phyloP scores from a whole-genome alignment of 352 stramenopile genomes.

The Aphanomyces euteiches region DNA sequence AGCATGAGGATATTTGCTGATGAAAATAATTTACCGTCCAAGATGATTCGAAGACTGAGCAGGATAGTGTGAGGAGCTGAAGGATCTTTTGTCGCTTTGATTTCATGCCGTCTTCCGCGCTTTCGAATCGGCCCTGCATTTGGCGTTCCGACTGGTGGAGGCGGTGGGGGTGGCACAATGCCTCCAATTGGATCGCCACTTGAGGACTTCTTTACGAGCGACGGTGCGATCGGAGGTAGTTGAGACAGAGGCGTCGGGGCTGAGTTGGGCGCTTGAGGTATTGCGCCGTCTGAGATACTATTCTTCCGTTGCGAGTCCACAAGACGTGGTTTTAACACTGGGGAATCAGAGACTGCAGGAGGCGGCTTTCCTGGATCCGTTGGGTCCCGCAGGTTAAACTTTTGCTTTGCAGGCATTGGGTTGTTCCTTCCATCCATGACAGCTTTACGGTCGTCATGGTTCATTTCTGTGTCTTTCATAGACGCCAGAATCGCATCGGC shows the following conservation, averaged over 20 bases:
- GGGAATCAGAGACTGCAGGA: not conserved
- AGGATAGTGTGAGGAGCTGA: conserved; percentile 80
- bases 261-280: conserved; percentile 1
- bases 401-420: conserved; percentile 7
- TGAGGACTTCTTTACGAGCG: conserved; percentile 9
- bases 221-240: conserved; percentile 10
- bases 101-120: conserved; percentile 71
- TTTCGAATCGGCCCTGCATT: conserved; percentile 35
- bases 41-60: conserved; percentile 87
- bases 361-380: no score
- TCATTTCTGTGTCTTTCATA: conserved; percentile 22
- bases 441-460: conserved; percentile 11
- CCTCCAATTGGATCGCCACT: not conserved
- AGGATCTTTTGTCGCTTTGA: conserved; percentile 73
- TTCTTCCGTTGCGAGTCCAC: not conserved
- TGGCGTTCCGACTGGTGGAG: conserved; percentile 20
- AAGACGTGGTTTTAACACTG: not conserved
- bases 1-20: conserved; percentile 33
- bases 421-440: conserved; percentile 25
- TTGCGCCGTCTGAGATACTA: not conserved
- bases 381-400: conserved; percentile 11
- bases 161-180: conserved; percentile 8
- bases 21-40: conserved; percentile 40
- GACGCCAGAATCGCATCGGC: conserved; percentile 6
- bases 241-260: not conserved